Base-by-base conservation (phyloP, 495 filamentous ascomycete genomes). In the Lasiosphaeriaceae sp. region DNA sequence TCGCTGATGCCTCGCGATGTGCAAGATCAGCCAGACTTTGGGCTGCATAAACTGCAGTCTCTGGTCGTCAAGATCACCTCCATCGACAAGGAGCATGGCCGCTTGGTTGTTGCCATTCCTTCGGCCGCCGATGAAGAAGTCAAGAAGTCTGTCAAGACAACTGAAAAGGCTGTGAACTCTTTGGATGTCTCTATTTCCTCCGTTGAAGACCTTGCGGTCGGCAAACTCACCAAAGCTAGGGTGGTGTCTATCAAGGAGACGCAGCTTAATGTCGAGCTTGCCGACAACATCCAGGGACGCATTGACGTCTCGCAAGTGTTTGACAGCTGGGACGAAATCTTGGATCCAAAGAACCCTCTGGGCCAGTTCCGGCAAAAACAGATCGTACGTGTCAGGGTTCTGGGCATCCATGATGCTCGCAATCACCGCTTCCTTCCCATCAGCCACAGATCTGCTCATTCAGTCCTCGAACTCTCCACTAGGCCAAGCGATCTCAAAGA, bases 381-480 rank as follows among this genome's bases (percentile, higher is more conserved):
- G 57, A 71, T 86, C 51, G 67, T 97, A 9, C 71, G 77, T 11
- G 93, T 92, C 26, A 85, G 86, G 51, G 82, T 98, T 43, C 70
- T 97, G 20, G 94, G 94, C 52, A 76, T 96, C 29, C 92, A 97
- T 65, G 90, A 97, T 76, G 88, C 90, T 41, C 84, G 86, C 56
- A 96, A 90, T 62, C 89, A 96, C 70, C 86, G 88, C 37, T 98
- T 93, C 74, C 81, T 98, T 39, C 90, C 94, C 20, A 93, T 98
- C 64, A 85, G 85, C 46, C 92, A 97, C 71, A 83, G 90, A 52
- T 81, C 81, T 37, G 84, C 83, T 50, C 91, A 90, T 52, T 83
- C 90, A 0, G 88, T 96, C 5, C 92, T 91, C 54, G 94, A 98
- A 67, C 80, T 97, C 16, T 90, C 92, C n/a, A 82, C 90, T 9